Base-by-base conservation (phyloP, 208 protist genomes). In the Trypanosoma theileri region DNA sequence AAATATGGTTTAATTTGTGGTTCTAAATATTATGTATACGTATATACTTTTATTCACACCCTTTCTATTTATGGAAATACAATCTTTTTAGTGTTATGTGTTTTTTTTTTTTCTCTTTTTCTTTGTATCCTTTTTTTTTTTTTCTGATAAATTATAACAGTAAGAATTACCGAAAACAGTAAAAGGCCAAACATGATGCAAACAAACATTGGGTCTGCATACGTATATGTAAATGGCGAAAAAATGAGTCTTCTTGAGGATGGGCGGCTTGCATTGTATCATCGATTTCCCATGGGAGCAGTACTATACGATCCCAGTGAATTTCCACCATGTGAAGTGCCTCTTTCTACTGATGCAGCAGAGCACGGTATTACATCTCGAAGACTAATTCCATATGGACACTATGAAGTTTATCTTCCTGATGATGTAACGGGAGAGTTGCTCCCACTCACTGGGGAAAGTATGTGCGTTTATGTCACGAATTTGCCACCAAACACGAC, bases 221-320 rank as follows among this genome's bases (percentile, higher is more conserved):
- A 74, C 63, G 83, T 95, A 11, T 92, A 85, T 66, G 84, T 95
- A 8, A 93, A 93, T 66, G 87, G 86, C 21, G 75, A 85, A 54
- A 75, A 73, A 65, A 66, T 80, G 44, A 53, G 50, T 11, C 79
- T 95, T 46, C 66, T 93, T 63, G 83, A 90, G 31, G 89, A 95
- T 62, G 80, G 80, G 35, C 82, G 89, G 17, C 77, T 95, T 24
- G 53, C 81, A 0, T 46, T 95, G 26, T 81, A 85, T 46, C 71
- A 76, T 24, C 84, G 84, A 61, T 88, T 87, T 62, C 84, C 84
- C 16, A 79, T 80, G 19, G 82, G 81, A 0, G 83, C 85, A 19
- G 56, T 82, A n/a, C 74, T 95, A 35, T 90, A 82, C 46, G 89
- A 95, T 51, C 76, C 81, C 7, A 76, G 73, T 53, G 75, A 79